These are phyloP conservation scores for Alternaria arbusti DNA, from an alignment of 2,329 filamentous ascomycete species.

Conservation along the genomic window DNA sequence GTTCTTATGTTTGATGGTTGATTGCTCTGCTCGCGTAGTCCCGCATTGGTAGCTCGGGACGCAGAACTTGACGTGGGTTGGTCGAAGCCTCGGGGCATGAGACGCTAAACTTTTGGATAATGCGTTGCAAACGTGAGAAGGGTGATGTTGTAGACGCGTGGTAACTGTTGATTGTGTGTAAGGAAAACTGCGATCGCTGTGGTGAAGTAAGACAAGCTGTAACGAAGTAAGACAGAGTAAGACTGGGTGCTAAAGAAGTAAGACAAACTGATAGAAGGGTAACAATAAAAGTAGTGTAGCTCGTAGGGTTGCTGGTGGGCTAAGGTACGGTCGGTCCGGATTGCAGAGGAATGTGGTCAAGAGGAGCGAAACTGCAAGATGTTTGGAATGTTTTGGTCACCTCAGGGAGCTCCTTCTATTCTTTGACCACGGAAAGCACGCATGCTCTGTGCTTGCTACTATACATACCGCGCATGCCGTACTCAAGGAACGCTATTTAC, in stretches of 20 bases:
- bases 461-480: constrained; percentile 23
- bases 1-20: constrained; percentile 13
- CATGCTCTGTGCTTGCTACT: constrained; percentile 20
- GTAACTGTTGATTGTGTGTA: background rate
- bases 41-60: constrained; percentile 19
- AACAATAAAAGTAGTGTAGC: constrained; percentile 21
- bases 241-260: constrained; percentile 1
- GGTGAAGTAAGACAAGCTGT: background rate
- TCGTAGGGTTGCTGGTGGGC: constrained; percentile 22
- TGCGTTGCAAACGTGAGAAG: background rate
- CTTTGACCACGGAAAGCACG: constrained; percentile 39
- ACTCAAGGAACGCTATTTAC: constrained; percentile 50
- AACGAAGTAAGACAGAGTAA: background rate
- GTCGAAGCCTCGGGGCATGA: constrained; percentile 33
- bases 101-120: background rate
- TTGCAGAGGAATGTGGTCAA: background rate
- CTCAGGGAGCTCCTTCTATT: constrained; percentile 43
- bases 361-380: constrained; percentile 7
- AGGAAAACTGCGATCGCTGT: background rate
- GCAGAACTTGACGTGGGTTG: constrained; percentile 26
- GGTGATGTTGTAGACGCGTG: background rate
- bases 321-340: constrained; percentile 26
- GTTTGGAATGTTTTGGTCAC: constrained; percentile 31
- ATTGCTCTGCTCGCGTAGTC: constrained; percentile 17
- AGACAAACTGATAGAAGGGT: constrained; percentile 12